A percentile compares a stretch with the other conserved stretches of the same genome.
These are phyloP conservation scores for Xylaria sp. DNA, from an alignment of 2,329 filamentous ascomycete genomes.

Conservation along the genomic window DNA sequence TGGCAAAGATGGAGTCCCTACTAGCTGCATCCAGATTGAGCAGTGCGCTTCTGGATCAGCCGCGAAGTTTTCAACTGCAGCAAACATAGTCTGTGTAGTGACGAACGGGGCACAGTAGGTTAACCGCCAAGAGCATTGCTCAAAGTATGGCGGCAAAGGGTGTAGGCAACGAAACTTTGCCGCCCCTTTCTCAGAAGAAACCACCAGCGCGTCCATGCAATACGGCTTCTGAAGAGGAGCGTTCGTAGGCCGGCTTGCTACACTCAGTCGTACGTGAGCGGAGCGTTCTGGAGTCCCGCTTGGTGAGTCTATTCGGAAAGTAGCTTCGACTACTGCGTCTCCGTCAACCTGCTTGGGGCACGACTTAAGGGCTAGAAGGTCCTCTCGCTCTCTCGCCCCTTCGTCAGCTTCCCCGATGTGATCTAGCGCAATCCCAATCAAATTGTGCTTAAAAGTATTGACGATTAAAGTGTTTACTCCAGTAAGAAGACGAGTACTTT, in stretches of 20 bases:
- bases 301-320: conserved; percentile 13
- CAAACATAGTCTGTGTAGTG: not conserved
- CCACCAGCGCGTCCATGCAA: conserved; percentile 5
- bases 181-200: conserved; percentile 13
- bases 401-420: conserved; percentile 16
- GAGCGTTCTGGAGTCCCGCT: conserved; percentile 2
- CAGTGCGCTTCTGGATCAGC: not conserved
- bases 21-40: conserved; percentile 9
- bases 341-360: not conserved
- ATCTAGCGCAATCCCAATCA: conserved; percentile 12
- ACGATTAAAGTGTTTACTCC: not conserved
- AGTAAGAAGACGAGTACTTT: conserved; percentile 1
- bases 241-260: conserved; percentile 9
- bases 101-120: conserved; percentile 10
- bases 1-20: not conserved
- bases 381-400: conserved; percentile 2
- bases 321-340: conserved; percentile 1
- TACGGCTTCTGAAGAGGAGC: not conserved
- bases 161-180: conserved; percentile 12
- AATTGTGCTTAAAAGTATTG: conserved; percentile 3
- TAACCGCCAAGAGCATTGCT: conserved; percentile 16
- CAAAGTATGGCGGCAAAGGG: conserved; percentile 11
- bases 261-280: conserved; percentile 8
- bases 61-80: conserved; percentile 6
- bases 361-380: conserved; percentile 5